Evolutionary conservation across 2,329 filamentous ascomycete species (phyloP), one percentile per base, ranked within the genome.

Genomic region (Colletotrichum gigasporum): DNA sequence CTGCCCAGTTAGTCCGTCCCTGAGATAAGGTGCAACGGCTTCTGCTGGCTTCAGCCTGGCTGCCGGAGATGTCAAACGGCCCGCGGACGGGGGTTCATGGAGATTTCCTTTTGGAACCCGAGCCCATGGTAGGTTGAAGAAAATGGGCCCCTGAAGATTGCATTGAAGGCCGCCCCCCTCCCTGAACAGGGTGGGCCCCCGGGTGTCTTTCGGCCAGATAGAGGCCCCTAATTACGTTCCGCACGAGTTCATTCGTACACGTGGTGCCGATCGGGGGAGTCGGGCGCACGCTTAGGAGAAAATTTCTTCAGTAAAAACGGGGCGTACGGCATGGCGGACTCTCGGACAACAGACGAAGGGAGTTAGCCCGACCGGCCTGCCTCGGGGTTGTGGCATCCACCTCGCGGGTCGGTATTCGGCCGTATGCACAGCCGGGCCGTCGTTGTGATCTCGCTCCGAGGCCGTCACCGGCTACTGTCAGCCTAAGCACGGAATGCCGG

Each of bases 21-120:
- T 20, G 32, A 18, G 16, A 20, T 30, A 18, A 24, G n/a, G 20
- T 45, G 34, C n/a, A 39, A 24, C 22, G 30, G 37, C 28, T 28
- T 26, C 35, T 34, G 41, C 34, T 55, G 56, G 41, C 35, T 42
- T 30, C 8, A n/a, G 18, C 16, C 56, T 9, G 42, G 5, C 11
- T 32, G 34, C 16, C 47, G 28, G 56, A 53, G 42, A 50, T 64
- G 48, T 61, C 61, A 64, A 50, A 50, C 61, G 56, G 61, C 35
- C 61, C 61, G 56, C 22, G 41, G 16, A 48, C 34, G 30, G 59
- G n/a, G 45, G 45, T 8, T 37, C 39, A 41, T 59, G 55, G 61
- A 50, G 62, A 44, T 45, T 50, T 39, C 48, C 24, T 22, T 12
- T 16, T 4, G n/a, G 12, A 22, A 6, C 10, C 42, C 18, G 9